Conservation (phyloP, 306 rosid genomes). For the Quercus gilva region DNA sequence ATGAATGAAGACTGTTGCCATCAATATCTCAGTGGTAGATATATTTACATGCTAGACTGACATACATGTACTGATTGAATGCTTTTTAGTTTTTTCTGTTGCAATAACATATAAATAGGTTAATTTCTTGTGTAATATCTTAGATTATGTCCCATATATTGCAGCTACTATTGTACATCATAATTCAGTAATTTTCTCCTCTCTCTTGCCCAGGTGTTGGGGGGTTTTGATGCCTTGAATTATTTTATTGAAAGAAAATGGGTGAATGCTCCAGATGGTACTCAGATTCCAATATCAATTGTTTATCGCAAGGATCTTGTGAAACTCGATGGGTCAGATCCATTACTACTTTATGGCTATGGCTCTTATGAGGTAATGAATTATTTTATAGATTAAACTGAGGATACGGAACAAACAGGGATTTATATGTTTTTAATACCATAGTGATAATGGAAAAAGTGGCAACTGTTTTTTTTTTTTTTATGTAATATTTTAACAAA, state of each 20-base stretch:
- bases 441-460: constrained; percentile 7
- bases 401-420: constrained; percentile 8
- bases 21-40: neutral
- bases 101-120: neutral
- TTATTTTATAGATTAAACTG: constrained; percentile 10
- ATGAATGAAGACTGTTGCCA: neutral
- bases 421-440: constrained; percentile 19
- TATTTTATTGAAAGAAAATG: constrained; percentile 87
- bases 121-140: neutral
- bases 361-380: constrained; percentile 91
- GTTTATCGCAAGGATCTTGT: constrained; percentile 75
- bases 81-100: neutral
- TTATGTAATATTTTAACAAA: neutral
- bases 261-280: constrained; percentile 78
- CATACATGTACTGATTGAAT: neutral
- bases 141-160: neutral
- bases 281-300: constrained; percentile 80
- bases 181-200: neutral
- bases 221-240: constrained; percentile 74
- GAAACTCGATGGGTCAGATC: constrained; percentile 88
- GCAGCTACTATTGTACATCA: neutral
- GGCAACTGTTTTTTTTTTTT: neutral
- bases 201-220: constrained; percentile 60
- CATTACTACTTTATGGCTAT: constrained; percentile 88
- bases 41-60: neutral